Percentiles rank a stretch among this genome's conserved stretches.
These are phyloP conservation scores for Lunularia cruciata DNA, from an alignment of 225 moss, liverwort and hornwort genomes.

Conservation along the genomic window DNA sequence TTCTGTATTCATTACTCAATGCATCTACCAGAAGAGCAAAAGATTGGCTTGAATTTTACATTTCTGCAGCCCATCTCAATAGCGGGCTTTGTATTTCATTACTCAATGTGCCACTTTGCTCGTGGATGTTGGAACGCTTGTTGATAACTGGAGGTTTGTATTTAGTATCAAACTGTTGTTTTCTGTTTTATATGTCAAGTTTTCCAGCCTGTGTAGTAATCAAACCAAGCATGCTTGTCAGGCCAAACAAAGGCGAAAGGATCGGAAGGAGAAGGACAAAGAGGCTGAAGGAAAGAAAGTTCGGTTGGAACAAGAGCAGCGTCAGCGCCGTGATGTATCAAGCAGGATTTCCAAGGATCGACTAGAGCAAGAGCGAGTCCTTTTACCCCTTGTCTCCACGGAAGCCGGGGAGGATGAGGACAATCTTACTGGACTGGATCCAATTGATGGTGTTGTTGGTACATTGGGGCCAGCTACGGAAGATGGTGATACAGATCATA, in stretches of 20 bases:
- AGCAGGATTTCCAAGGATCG: constrained; percentile 54
- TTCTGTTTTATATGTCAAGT: too few species aligned
- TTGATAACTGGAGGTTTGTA: too few species aligned
- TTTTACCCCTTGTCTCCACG: constrained; percentile 53
- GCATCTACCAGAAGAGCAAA: too few species aligned
- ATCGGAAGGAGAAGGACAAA: constrained; percentile 96
- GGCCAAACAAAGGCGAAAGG: constrained; percentile 99
- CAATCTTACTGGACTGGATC: constrained; percentile 79
- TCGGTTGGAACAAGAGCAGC: constrained; percentile 77
- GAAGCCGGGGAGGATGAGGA: constrained; percentile 82
- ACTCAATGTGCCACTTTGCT: not conserved
- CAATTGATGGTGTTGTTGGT: constrained; percentile 73
- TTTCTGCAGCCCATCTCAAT: too few species aligned
- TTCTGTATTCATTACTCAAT: too few species aligned
- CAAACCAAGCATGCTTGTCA: constrained; percentile 25
- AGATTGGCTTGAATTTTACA: too few species aligned
- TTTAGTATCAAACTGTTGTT: too few species aligned
- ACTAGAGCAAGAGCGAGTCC: constrained; percentile 58
- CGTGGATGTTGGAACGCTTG: too few species aligned
- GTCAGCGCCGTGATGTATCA: constrained; percentile 61
- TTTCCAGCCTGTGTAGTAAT: too few species aligned
- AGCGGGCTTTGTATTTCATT: too few species aligned
- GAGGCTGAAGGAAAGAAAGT: constrained; percentile 88
- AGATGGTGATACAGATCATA: constrained; percentile 78
- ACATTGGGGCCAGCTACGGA: constrained; percentile 82